Evolutionary conservation across 139 green algal species (phyloP).

Genomic region (Chlamydomonas applanata): DNA sequence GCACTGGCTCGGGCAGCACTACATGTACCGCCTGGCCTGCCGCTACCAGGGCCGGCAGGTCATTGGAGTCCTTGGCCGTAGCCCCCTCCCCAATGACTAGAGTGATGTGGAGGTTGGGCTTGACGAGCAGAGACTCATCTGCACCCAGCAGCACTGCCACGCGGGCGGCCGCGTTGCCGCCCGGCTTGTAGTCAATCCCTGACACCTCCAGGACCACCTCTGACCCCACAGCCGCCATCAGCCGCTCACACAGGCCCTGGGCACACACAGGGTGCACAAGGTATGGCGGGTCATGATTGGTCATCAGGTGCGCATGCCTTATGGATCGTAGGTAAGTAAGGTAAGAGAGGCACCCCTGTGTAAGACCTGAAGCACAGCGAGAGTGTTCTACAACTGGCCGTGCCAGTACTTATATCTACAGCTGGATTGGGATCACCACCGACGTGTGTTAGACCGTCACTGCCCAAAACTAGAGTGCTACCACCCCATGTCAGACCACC

Average conservation of each 20-base stretch:
- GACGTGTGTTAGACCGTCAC: no score
- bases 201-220: constrained; percentile 33
- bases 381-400: no score
- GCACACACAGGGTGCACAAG: no score
- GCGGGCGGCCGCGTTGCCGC: constrained; percentile 19
- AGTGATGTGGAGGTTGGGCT: constrained; percentile 40
- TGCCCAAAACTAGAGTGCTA: no score
- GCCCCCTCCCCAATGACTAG: constrained; percentile 14
- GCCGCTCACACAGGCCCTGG: constrained; percentile 6
- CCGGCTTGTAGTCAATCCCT: constrained; percentile 22
- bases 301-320: no score
- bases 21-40: constrained; percentile 1
- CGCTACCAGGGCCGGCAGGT: constrained; percentile 7
- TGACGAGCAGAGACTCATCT: constrained; percentile 2
- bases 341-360: no score
- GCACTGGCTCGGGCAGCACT: constrained; percentile 12
- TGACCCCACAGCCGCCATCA: constrained; percentile 27
- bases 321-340: no score
- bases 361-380: no score
- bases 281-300: no score
- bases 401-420: no score
- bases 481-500: no score
- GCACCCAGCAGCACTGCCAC: constrained; percentile 7
- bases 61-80: constrained; percentile 18
- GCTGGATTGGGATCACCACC: no score